Percentiles rank a stretch among this genome's conserved stretches.
Evolutionary conservation across 2,329 filamentous ascomycete species (phyloP).

Genomic region (Huntiella moniliformis): DNA sequence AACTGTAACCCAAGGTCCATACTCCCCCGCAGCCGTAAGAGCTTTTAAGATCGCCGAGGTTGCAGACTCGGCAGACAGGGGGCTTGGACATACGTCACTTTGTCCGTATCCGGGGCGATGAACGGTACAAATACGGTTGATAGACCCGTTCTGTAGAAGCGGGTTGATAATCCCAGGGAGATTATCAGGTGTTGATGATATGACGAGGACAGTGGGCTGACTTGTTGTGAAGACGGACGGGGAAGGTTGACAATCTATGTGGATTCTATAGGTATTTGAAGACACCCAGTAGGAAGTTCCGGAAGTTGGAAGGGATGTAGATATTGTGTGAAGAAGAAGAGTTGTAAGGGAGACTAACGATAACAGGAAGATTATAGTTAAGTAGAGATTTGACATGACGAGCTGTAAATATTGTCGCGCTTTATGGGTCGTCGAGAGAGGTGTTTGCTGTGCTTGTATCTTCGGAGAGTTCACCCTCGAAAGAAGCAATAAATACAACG

Average conservation of each 20-base stretch:
- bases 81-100: slow-evolving; percentile 80
- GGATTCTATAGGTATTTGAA: slow-evolving; percentile 65
- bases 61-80: slow-evolving; percentile 84
- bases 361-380: slow-evolving; percentile 40
- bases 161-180: slow-evolving; percentile 65
- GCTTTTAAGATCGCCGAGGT: slow-evolving; percentile 77
- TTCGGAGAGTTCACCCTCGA: slow-evolving; percentile 67
- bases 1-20: slow-evolving; percentile 74
- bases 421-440: slow-evolving; percentile 69
- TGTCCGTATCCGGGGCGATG: slow-evolving; percentile 82
- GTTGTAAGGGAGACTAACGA: slow-evolving; percentile 57
- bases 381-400: slow-evolving; percentile 50
- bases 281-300: slow-evolving; percentile 69
- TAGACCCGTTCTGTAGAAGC: slow-evolving; percentile 60
- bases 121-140: slow-evolving; percentile 82
- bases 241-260: slow-evolving; percentile 50
- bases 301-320: slow-evolving; percentile 52
- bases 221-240: not conserved
- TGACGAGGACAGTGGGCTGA: not conserved
- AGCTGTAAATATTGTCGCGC: slow-evolving; percentile 73
- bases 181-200: slow-evolving; percentile 49
- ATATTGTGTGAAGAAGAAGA: slow-evolving; percentile 60
- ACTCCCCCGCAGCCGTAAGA: slow-evolving; percentile 58
- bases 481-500: not conserved
- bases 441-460: slow-evolving; percentile 89